Conservation (phyloP, 371 early-diverging fungal species). For the Funneliformis caledonium region DNA sequence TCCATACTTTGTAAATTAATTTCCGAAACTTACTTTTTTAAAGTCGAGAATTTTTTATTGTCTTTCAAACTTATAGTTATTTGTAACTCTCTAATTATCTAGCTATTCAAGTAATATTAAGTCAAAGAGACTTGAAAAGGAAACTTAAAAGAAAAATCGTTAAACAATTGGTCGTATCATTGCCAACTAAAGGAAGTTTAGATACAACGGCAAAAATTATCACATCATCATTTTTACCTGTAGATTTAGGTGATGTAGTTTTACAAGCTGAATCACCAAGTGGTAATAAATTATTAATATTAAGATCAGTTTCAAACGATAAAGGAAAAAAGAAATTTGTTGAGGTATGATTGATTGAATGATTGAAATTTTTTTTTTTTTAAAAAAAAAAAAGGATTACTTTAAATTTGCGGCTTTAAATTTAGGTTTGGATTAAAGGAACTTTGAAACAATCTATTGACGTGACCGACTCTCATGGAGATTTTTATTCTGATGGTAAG, state of each 20-base stretch:
- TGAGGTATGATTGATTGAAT: not conserved
- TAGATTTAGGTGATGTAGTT: constrained; percentile 17
- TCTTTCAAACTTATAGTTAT: not conserved
- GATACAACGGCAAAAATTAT: not conserved
- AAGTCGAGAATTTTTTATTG: not conserved
- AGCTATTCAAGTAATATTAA: not conserved
- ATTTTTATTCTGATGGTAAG: constrained; percentile 29
- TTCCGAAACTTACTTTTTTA: too few relatives aligned
- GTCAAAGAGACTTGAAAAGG: constrained; percentile 16
- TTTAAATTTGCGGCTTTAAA: not conserved
- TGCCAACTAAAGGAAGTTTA: not conserved
- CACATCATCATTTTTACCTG: not conserved
- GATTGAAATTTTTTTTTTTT: not conserved
- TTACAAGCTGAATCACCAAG: not conserved
- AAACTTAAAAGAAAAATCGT: not conserved
- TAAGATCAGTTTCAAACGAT: constrained; percentile 16
- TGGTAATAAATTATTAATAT: not conserved
- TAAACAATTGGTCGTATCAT: constrained; percentile 18
- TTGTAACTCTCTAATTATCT: not conserved
- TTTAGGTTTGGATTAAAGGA: constrained; percentile 7
- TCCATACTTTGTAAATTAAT: constrained; percentile 1
- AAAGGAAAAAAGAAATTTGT: constrained; percentile 24
- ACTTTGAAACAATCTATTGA: not conserved
- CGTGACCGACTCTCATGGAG: constrained; percentile 24
- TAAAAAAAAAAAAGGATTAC: not conserved